These are phyloP conservation scores for Barnettozyma wickerhamii DNA, from an alignment of 805 yeast genomes.

Conservation along the genomic window DNA sequence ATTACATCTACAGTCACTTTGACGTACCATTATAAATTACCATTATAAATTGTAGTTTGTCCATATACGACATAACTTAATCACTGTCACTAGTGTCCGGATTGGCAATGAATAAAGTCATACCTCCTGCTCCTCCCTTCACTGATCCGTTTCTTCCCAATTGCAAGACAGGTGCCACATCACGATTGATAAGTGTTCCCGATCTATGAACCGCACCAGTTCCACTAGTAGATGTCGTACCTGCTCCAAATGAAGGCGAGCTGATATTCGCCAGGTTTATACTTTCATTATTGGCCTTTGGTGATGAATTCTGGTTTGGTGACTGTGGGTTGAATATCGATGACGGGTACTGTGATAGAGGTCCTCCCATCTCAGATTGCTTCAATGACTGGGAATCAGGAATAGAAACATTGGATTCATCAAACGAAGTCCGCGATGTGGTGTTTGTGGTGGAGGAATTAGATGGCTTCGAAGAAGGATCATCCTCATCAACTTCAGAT, in stretches of 20 bases:
- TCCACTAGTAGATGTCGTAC: background rate
- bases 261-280: background rate
- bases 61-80: too few relatives aligned
- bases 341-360: slow-evolving; percentile 1
- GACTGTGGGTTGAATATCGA: slow-evolving; percentile 4
- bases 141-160: slow-evolving; percentile 34
- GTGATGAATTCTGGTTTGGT: slow-evolving; percentile 9
- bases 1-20: too few relatives aligned
- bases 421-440: slow-evolving; percentile 2
- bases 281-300: background rate
- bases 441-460: background rate
- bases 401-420: background rate
- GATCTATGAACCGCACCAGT: slow-evolving; percentile 10
- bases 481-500: slow-evolving; percentile 69
- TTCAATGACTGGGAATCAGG: slow-evolving; percentile 5
- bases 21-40: too few relatives aligned
- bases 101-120: slow-evolving; percentile 51
- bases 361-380: background rate
- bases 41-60: too few relatives aligned
- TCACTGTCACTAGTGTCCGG: slow-evolving; percentile 46
- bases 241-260: background rate
- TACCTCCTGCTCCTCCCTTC: slow-evolving; percentile 30
- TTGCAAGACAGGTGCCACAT: slow-evolving; percentile 15
- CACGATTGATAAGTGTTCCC: slow-evolving; percentile 22
- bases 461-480: slow-evolving; percentile 26